These are phyloP conservation scores for Protomyces inouyei DNA, from an alignment of 1,139 yeast genomes.

Conservation along the genomic window DNA sequence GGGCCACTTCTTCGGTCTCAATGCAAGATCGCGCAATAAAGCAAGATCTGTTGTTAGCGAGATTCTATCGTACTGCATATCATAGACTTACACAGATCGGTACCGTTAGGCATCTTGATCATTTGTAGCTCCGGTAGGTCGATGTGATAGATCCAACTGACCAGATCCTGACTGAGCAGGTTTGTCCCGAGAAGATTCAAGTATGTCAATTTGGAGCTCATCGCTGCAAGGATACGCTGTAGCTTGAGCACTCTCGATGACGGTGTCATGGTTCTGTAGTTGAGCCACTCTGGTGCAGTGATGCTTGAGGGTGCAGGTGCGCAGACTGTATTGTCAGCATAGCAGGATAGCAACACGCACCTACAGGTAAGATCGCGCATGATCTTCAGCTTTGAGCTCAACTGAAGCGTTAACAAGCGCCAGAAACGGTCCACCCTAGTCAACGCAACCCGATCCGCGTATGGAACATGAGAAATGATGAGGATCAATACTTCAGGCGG, in stretches of 20 bases:
- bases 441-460: slow-evolving; percentile 10
- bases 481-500: slow-evolving; percentile 16
- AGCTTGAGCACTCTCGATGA: not conserved
- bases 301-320: slow-evolving; percentile 19
- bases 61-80: not conserved
- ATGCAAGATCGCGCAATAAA: slow-evolving; percentile 9
- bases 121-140: slow-evolving; percentile 12
- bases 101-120: slow-evolving; percentile 15
- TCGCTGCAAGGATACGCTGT: not conserved
- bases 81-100: not conserved
- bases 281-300: slow-evolving; percentile 19
- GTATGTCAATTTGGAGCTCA: slow-evolving; percentile 14
- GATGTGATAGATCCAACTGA: slow-evolving; percentile 16
- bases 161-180: slow-evolving; percentile 12
- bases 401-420: slow-evolving; percentile 3
- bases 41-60: slow-evolving; percentile 12
- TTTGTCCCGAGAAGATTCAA: slow-evolving; percentile 22
- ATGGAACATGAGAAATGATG: slow-evolving; percentile 6
- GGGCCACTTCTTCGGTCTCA: slow-evolving; percentile 11
- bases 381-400: slow-evolving; percentile 15
- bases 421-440: slow-evolving; percentile 2
- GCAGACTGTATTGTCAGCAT: slow-evolving; percentile 3
- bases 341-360: not conserved
- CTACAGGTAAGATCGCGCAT: slow-evolving; percentile 21
- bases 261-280: slow-evolving; percentile 4